Base-by-base conservation (phyloP, 371 early-diverging fungal genomes). In the Rhizopus microsporus region DNA sequence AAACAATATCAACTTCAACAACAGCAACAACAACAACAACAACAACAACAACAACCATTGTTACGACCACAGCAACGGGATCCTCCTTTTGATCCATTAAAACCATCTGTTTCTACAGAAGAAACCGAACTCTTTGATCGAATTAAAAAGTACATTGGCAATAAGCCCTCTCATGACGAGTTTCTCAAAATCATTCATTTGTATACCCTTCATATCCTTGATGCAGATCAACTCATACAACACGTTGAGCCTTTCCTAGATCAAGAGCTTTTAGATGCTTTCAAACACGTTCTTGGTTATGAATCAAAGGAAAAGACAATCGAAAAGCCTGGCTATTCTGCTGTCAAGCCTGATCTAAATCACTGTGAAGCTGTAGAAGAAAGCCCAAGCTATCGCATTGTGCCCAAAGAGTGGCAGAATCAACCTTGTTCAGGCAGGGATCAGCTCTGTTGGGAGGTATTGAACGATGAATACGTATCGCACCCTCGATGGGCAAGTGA, bases 401-500 rank as follows among this genome's bases (percentile, higher is more conserved):
- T 90, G 5, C 89, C 92, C 0, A 74, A 74, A 54, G 70, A 74
- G 73, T 78, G 79, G 62, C 72, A 77, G 29, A 65, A 71, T 46
- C 47, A 72, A 39, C 73, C 70, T 17, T 95, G 95, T 67, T 88
- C 91, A 4, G 96, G 96, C 2, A 86, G 93, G 32, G 95, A 96
- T 63, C 85, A 88, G 3, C 72, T 96, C 63, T 85, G 90, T 66
- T 86, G 83, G 59, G 96, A 96, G 63, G 97, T 98, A 3, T 70
- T 99, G 32, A 99, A 99, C 73, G 93, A 93, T 75, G 85, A 87
- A 29, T 98, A 91, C 84, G 90, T 95, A 3, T 91, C 93, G 0
- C 93, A 94, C 71, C 98, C 98, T 1, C 92, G 91, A n/a, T 95
- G 89, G 84, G 84, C 88, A 5, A 92, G 92, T 48, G 99, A 99